phyloP scores from a whole-genome alignment of 1,139 yeast genomes.

The Taphrina populina region DNA sequence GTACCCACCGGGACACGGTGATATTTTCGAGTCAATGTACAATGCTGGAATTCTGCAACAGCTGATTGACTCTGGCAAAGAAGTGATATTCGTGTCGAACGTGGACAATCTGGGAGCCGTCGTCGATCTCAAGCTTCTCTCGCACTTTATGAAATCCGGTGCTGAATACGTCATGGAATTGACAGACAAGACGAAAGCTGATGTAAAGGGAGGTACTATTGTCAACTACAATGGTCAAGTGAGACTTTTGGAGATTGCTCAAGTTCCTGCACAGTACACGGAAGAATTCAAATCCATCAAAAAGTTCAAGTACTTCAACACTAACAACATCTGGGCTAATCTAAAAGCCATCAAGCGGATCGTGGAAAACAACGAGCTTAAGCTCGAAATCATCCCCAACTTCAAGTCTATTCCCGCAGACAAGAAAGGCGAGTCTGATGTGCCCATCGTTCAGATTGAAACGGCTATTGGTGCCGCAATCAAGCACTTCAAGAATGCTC shows the following conservation, averaged over 20 bases:
- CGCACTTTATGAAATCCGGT: constrained; percentile 87
- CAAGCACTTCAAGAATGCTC: constrained; percentile 91
- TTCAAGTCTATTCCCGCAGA: constrained; percentile 66
- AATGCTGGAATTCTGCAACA: constrained; percentile 91
- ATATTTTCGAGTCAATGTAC: constrained; percentile 84
- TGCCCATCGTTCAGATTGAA: constrained; percentile 87
- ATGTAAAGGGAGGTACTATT: constrained; percentile 98
- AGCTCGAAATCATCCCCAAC: constrained; percentile 94
- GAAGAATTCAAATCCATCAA: constrained; percentile 97
- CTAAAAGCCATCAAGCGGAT: constrained; percentile 89
- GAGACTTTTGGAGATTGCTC: constrained; percentile 93
- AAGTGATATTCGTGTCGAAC: constrained; percentile 88
- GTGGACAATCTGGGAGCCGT: constrained; percentile 99
- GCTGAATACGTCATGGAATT: constrained; percentile 97
- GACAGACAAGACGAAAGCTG: constrained; percentile 98
- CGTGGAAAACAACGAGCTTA: constrained; percentile 77
- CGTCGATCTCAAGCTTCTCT: constrained; percentile 84
- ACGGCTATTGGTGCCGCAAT: constrained; percentile 99
- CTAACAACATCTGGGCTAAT: constrained; percentile 96
- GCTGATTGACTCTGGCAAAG: constrained; percentile 89
- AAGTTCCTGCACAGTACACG: constrained; percentile 97
- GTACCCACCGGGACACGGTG: constrained; percentile 99
- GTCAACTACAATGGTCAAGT: constrained; percentile 95
- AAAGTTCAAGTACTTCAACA: constrained; percentile 96
- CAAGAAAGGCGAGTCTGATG: constrained; percentile 43